Percentiles rank a stretch among this genome's conserved stretches.
These are phyloP conservation scores for Talaromyces sp. DNA, from an alignment of 2,329 filamentous ascomycete genomes.

Conservation along the genomic window DNA sequence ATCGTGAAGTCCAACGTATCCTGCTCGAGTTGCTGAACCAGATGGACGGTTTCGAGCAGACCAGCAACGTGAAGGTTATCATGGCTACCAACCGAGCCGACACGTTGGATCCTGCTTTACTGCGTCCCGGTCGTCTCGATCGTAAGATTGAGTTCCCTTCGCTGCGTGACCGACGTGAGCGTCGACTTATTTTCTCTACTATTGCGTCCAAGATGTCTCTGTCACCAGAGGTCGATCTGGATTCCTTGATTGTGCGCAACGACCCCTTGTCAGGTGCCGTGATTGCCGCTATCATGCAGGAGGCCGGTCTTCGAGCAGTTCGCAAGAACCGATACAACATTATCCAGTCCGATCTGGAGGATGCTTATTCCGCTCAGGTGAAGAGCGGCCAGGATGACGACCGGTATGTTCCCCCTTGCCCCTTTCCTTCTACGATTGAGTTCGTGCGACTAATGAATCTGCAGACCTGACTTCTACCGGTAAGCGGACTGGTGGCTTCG, in stretches of 20 bases:
- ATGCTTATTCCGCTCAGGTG: constrained; percentile 95
- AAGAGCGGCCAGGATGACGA: constrained; percentile 75
- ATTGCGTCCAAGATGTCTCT: constrained; percentile 97
- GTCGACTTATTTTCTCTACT: constrained; percentile 95
- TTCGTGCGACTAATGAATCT: constrained; percentile 51
- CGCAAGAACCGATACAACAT: constrained; percentile 99
- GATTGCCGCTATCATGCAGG: constrained; percentile 99
- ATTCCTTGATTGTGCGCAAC: constrained; percentile 94
- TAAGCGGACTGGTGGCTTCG: constrained; percentile 24
- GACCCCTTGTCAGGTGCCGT: constrained; percentile 93
- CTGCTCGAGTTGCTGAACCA: constrained; percentile 96
- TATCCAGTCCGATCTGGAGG: constrained; percentile 94
- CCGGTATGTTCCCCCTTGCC: constrained; percentile 47
- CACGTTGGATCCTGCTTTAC: constrained; percentile 90
- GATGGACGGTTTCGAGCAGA: constrained; percentile 99
- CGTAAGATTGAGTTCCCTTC: constrained; percentile 99
- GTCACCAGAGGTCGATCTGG: constrained; percentile 92
- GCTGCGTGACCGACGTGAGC: constrained; percentile 88
- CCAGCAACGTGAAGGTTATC: constrained; percentile 98
- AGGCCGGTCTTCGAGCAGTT: constrained; percentile 90
- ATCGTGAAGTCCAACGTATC: constrained; percentile 98
- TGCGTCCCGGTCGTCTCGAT: constrained; percentile 92
- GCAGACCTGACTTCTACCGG: constrained; percentile 92
- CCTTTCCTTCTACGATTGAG: neutral
- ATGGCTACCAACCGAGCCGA: constrained; percentile 99